phyloP scores from a whole-genome alignment of 495 filamentous ascomycete species.

The Talaromyces stipitatus region DNA sequence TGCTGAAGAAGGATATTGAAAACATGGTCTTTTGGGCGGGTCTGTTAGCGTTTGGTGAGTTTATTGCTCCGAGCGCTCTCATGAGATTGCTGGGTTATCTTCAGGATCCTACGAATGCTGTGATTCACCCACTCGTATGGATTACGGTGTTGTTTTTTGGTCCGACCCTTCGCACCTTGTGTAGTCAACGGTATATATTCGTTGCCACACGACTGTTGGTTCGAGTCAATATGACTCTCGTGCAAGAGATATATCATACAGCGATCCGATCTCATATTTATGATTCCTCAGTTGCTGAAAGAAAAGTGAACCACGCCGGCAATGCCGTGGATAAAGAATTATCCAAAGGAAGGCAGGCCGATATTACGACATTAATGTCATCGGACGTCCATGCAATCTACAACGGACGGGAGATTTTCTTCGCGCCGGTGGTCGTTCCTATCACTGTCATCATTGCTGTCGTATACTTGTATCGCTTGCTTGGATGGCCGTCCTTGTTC shows the following conservation, averaged over 20 bases:
- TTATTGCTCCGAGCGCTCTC: conserved; percentile 37
- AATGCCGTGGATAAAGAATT: conserved; percentile 18
- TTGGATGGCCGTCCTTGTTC: conserved; percentile 39
- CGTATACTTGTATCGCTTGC: conserved; percentile 33
- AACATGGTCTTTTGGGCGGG: conserved; percentile 30
- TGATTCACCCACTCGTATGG: conserved; percentile 35
- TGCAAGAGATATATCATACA: conserved; percentile 43
- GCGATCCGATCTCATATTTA: conserved; percentile 33
- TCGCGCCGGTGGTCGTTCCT: conserved; percentile 25
- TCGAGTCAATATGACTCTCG: conserved; percentile 37
- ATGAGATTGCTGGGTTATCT: conserved; percentile 30
- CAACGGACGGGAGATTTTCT: conserved; percentile 32
- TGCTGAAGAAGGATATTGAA: conserved; percentile 27
- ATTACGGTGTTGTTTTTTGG: conserved; percentile 37
- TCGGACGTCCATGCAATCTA: conserved; percentile 40
- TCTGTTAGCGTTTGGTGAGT: conserved; percentile 25
- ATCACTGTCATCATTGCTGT: conserved; percentile 26
- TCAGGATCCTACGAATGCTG: conserved; percentile 20
- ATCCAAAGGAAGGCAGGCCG: conserved; percentile 29
- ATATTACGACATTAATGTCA: conserved; percentile 44
- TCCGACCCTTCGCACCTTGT: conserved; percentile 30
- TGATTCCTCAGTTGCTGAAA: conserved; percentile 13
- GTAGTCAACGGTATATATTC: conserved; percentile 43
- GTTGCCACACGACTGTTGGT: conserved; percentile 37
- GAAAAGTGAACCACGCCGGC: neutral